Conservation (phyloP, 2,329 filamentous ascomycete genomes). For the Sporothrix humicola region DNA sequence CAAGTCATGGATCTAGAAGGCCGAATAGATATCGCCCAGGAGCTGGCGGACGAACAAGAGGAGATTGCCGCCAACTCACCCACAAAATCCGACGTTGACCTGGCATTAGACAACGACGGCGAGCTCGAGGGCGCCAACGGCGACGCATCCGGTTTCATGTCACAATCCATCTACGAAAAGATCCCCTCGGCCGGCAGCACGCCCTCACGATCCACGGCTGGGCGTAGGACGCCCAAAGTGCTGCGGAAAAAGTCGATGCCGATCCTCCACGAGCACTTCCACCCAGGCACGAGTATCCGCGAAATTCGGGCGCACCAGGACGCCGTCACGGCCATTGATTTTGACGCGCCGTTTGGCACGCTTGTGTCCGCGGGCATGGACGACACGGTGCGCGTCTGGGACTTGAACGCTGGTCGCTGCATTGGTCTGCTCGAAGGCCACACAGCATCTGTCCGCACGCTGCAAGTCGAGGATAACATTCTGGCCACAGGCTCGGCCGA, state of each 20-base stretch:
- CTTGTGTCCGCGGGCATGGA: slow-evolving; percentile 92
- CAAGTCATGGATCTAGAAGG: slow-evolving; percentile 69
- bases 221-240: slow-evolving; percentile 57
- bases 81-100: slow-evolving; percentile 60
- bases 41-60: slow-evolving; percentile 63
- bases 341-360: slow-evolving; percentile 95
- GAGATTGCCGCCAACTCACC: slow-evolving; percentile 59
- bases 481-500: slow-evolving; percentile 94
- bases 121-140: slow-evolving; percentile 34
- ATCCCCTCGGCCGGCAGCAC: slow-evolving; percentile 65
- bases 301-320: slow-evolving; percentile 90
- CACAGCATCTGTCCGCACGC: slow-evolving; percentile 86
- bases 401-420: slow-evolving; percentile 89
- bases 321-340: slow-evolving; percentile 86
- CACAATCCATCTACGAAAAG: slow-evolving; percentile 95
- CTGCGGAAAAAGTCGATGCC: slow-evolving; percentile 84
- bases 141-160: slow-evolving; percentile 74
- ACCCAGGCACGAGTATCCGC: slow-evolving; percentile 84
- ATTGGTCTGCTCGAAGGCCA: slow-evolving; percentile 93
- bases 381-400: slow-evolving; percentile 95
- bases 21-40: slow-evolving; percentile 66
- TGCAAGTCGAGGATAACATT: slow-evolving; percentile 95
- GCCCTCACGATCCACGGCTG: slow-evolving; percentile 50
- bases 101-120: slow-evolving; percentile 56
- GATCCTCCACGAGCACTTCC: slow-evolving; percentile 92